Evolutionary conservation across 1,284 basidiomycete species (phyloP).

Genomic region (Ustilago xerochloae): DNA sequence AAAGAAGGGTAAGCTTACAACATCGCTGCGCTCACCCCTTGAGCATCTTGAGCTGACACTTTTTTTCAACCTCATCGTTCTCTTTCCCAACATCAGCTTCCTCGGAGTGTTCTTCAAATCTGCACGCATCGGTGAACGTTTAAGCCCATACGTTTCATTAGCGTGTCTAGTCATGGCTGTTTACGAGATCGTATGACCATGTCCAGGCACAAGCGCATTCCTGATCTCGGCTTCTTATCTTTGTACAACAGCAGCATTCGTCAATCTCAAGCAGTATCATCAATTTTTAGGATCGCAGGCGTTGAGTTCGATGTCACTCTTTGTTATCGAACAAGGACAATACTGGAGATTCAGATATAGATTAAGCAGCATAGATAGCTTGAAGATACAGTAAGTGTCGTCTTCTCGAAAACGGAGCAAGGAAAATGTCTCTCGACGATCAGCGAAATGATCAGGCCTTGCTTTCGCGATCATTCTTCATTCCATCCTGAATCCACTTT

Average conservation of each 20-base stretch:
- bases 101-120: constrained; percentile 65
- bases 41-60: neutral
- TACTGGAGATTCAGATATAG: no score
- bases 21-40: neutral
- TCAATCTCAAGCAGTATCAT: neutral
- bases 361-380: no score
- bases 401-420: no score
- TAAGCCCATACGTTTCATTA: constrained; percentile 66
- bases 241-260: constrained; percentile 8
- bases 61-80: no score
- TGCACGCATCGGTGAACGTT: constrained; percentile 65
- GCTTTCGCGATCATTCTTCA: constrained; percentile 45
- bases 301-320: no score
- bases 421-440: no score
- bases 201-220: no score
- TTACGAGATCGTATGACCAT: constrained; percentile 50
- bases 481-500: constrained; percentile 48
- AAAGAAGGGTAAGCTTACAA: constrained; percentile 78
- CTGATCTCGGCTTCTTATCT: neutral
- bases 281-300: no score
- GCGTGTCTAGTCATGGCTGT: constrained; percentile 66
- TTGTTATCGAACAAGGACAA: no score
- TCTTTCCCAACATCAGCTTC: no score
- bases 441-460: no score
- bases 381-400: no score